phyloP scores from a whole-genome alignment of 768 basidiomycete species.

The Suillus sp. region DNA sequence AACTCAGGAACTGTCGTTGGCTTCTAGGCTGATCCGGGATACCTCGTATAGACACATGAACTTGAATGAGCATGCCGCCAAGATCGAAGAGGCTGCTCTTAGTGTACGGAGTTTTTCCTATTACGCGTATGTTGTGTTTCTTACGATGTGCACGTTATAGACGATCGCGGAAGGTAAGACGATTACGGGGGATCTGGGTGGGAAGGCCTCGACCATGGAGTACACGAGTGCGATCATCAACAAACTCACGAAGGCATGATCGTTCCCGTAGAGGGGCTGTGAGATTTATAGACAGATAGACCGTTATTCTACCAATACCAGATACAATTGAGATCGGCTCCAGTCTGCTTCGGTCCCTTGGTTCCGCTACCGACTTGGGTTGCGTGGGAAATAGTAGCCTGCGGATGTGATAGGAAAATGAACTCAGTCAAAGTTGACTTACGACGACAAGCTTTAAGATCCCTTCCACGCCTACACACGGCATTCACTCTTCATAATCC shows the following conservation, averaged over 20 bases:
- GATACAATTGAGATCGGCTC: conserved; percentile 11
- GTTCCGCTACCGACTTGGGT: background rate
- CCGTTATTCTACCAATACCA: conserved; percentile 17
- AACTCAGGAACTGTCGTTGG: conserved; percentile 6
- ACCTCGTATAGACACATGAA: conserved; percentile 80
- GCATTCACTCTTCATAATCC: conserved; percentile 56
- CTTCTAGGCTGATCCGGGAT: conserved; percentile 26
- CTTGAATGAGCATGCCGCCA: conserved; percentile 76
- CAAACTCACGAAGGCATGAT: conserved; percentile 51
- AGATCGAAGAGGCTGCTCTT: conserved; percentile 91
- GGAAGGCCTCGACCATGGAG: conserved; percentile 85
- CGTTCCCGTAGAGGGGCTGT: conserved; percentile 4
- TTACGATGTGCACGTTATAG: conserved; percentile 41
- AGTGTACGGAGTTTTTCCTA: conserved; percentile 54
- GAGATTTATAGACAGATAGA: conserved; percentile 21
- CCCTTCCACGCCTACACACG: conserved; percentile 53
- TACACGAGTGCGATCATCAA: conserved; percentile 87
- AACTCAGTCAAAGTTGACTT: conserved; percentile 25
- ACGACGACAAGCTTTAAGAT: conserved; percentile 45
- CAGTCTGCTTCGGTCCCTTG: conserved; percentile 12
- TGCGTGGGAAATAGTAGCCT: conserved; percentile 31
- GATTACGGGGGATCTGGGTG: conserved; percentile 96
- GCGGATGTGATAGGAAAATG: conserved; percentile 16
- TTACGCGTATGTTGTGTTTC: background rate
- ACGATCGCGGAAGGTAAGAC: conserved; percentile 96